phyloP scores from a whole-genome alignment of 2,329 filamentous ascomycete genomes.

The Aspergillus arachidicola region DNA sequence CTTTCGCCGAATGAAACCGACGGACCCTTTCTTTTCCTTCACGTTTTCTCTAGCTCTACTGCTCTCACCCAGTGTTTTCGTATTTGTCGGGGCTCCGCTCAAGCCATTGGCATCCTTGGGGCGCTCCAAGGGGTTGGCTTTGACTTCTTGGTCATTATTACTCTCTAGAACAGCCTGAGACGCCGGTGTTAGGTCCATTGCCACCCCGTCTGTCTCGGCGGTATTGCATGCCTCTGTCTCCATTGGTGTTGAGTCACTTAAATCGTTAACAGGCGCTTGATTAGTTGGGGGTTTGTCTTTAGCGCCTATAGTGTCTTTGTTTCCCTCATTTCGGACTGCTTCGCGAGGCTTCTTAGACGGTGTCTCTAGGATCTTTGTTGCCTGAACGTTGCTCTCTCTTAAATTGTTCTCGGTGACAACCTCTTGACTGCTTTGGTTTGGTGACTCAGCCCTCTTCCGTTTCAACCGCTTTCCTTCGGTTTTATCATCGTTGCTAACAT shows the following conservation, averaged over 20 bases:
- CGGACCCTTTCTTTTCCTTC: conserved; percentile 43
- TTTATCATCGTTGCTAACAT: background rate
- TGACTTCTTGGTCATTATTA: background rate
- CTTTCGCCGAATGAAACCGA: conserved; percentile 49
- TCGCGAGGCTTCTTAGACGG: conserved; percentile 21
- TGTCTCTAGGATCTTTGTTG: background rate
- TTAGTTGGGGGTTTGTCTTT: background rate
- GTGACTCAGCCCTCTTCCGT: conserved; percentile 5
- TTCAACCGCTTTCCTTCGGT: background rate
- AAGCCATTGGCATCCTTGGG: background rate
- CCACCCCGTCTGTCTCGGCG: background rate
- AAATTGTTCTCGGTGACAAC: background rate
- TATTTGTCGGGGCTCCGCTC: background rate
- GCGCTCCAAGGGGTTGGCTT: background rate
- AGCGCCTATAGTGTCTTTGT: background rate
- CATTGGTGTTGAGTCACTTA: background rate
- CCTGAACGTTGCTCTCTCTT: background rate
- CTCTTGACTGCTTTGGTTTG: background rate
- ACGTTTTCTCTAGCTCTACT: conserved; percentile 10
- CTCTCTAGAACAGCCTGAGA: too few species aligned
- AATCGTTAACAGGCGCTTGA: background rate
- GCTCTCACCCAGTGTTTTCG: conserved; percentile 8
- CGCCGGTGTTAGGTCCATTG: background rate
- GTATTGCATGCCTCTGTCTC: background rate
- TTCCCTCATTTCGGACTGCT: background rate